Base-by-base conservation (phyloP, 345 rosid species). In the Lagerstroemia speciosa region DNA sequence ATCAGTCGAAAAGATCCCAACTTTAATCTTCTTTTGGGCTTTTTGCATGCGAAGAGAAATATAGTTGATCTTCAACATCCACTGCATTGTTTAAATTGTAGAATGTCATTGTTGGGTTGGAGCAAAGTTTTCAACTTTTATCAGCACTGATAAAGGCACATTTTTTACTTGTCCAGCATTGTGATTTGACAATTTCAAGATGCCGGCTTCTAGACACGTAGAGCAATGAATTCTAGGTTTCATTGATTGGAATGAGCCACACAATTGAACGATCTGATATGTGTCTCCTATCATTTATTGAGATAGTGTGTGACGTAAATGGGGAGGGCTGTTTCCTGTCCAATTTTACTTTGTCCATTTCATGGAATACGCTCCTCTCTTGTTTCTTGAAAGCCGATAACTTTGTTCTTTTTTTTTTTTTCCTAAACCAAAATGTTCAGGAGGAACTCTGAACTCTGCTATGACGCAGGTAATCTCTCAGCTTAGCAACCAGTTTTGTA, bases 401-500 rank as follows among this genome's bases (percentile, higher is more conserved):
- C 11, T n/a, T n/a, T n/a, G n/a, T n/a, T 4, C 11, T 15, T 58
- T 20, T 15, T 17, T 58, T 58, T 69, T 10, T 32, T n/a, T n/a
- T 37, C n/a, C 24, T 8, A 29, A 6, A 6, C 64, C 52, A 48
- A 67, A 45, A 46, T 38, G 19, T 57, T 40, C 71, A 69, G 71
- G 65, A 32, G 34, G 30, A 30, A 20, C 65, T 30, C 34, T 9
- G 7, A 11, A 52, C 31, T 43, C 5, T 55, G 64, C 48, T 43
- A 2, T 38, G 38, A 16, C 7, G 24, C 55, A 58, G 71, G 71
- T 69, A 69, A 55, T 58, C 34, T 30, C 30, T 62, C 65, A 5
- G 20, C n/a, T n/a, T 48, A 20, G 2, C 53, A 16, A 48, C 15
- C 46, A 20, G 53, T 6, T 20, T 48, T 41, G 8, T 7, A 41